These are phyloP conservation scores for Filosporella fistucella DNA, from an alignment of 495 filamentous ascomycete species.

Conservation along the genomic window DNA sequence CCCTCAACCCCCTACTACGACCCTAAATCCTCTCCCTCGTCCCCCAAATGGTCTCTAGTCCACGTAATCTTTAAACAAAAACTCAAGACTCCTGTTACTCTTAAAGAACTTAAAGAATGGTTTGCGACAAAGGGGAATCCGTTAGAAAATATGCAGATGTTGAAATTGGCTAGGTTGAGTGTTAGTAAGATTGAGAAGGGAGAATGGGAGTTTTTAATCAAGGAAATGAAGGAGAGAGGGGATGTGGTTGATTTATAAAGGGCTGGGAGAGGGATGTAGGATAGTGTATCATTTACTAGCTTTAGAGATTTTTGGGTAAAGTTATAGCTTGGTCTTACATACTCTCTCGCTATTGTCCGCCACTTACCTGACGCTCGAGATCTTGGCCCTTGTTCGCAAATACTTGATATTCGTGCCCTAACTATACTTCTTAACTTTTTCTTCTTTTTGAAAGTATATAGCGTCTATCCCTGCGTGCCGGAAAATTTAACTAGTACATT, in stretches of 20 bases:
- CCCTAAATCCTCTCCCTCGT: conserved; percentile 57
- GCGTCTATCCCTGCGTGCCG: too few relatives aligned
- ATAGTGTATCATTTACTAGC: too few relatives aligned
- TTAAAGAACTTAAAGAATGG: conserved; percentile 69
- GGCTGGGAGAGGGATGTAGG: not conserved
- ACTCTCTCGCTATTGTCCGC: too few relatives aligned
- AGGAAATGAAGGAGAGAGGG: conserved; percentile 38
- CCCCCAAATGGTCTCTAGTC: conserved; percentile 85
- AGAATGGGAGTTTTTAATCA: conserved; percentile 80
- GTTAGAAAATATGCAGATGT: conserved; percentile 77
- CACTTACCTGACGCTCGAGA: too few relatives aligned
- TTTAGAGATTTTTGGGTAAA: too few relatives aligned
- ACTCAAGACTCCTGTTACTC: conserved; percentile 63
- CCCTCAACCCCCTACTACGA: conserved; percentile 79
- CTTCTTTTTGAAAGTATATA: too few relatives aligned
- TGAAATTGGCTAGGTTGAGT: conserved; percentile 76
- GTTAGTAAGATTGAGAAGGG: conserved; percentile 68
- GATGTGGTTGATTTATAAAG: conserved; percentile 12
- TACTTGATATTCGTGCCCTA: too few relatives aligned
- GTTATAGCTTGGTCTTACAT: too few relatives aligned
- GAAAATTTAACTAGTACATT: too few relatives aligned
- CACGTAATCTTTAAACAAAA: conserved; percentile 83
- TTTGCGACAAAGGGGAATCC: conserved; percentile 49
- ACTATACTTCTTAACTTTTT: too few relatives aligned
- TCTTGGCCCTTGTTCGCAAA: too few relatives aligned